A percentile compares a stretch with the other conserved stretches of the same genome.
phyloP scores from a whole-genome alignment of 306 rosid genomes.

The Comarum palustre region DNA sequence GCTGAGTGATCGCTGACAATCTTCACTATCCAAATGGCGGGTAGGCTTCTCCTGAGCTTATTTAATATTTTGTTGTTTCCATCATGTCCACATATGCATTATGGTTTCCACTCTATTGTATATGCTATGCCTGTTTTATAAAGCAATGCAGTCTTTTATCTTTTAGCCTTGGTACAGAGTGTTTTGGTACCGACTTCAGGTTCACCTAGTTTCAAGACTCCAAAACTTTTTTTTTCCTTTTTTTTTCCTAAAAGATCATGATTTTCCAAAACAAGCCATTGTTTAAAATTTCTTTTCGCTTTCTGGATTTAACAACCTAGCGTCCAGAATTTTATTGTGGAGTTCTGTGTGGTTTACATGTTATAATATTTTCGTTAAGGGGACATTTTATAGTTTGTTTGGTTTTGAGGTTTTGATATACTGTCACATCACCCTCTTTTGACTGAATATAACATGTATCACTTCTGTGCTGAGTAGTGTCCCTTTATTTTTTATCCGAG shows the following conservation, averaged over 20 bases:
- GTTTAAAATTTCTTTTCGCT: neutral
- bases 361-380: neutral
- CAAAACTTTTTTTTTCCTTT: neutral
- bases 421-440: neutral
- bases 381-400: neutral
- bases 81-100: conserved; percentile 3
- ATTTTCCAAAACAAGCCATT: neutral
- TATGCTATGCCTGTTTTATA: conserved; percentile 19
- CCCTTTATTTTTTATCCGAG: neutral
- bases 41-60: conserved; percentile 17
- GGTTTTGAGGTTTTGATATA: neutral
- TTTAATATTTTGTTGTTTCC: neutral
- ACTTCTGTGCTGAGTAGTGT: neutral
- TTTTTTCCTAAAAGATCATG: neutral
- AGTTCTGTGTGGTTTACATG: neutral
- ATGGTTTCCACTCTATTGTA: conserved; percentile 15
- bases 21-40: conserved; percentile 17
- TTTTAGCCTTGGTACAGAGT: neutral
- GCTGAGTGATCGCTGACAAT: conserved; percentile 40
- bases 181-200: neutral
- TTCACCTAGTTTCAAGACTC: neutral
- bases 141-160: conserved; percentile 8
- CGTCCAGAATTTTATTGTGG: neutral
- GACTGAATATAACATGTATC: neutral
- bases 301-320: neutral